Base-by-base conservation (phyloP, 371 early-diverging fungal species). In the Parasitella parasitica region DNA sequence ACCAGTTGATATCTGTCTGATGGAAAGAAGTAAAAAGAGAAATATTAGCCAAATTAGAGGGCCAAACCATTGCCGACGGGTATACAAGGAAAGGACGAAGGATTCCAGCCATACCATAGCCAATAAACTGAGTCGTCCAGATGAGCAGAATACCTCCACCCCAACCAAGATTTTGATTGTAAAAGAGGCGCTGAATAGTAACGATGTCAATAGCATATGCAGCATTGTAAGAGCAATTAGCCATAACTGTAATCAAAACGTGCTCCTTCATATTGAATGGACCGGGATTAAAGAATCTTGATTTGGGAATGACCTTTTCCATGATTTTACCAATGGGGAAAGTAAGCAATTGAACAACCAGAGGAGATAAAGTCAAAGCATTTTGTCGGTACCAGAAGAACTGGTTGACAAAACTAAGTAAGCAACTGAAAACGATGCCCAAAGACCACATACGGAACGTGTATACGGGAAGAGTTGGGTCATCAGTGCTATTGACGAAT, bases 221-320 rank as follows among this genome's bases (percentile, higher is more conserved):
- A 37, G 88, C 86, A 48, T 69, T 67, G 39, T 59, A 71, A 49
- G 59, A 60, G 56, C 86, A 81, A 38, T 82, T 84, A n/a, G 86
- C 83, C 76, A 88, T 83, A 50, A 88, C 80, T 13, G 84, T 84
- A 50, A 93, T 86, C 30, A 94, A 68, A 32, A 87, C 91, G 61
- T 94, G 94, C 73, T 94, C 95, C 72, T 94, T 94, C 70, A 92
- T 85, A 63, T 86, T 86, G 81, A 94, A 94, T 1, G 91, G 90
- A 9, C 94, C 93, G 6, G 95, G 93, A 52, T 94, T 94, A 62
- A 89, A 81, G 32, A 80, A 73, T 61, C 72, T 72, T 6, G 70
- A 66, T 54, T 59, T 70, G 34, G 89, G 88, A 37, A 90, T 76
- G 9, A 81, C 59, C 22, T 64, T 58, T 53, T 85, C 88, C 84